phyloP scores from a whole-genome alignment of 805 yeast genomes.

The Danielozyma ontarioensis region DNA sequence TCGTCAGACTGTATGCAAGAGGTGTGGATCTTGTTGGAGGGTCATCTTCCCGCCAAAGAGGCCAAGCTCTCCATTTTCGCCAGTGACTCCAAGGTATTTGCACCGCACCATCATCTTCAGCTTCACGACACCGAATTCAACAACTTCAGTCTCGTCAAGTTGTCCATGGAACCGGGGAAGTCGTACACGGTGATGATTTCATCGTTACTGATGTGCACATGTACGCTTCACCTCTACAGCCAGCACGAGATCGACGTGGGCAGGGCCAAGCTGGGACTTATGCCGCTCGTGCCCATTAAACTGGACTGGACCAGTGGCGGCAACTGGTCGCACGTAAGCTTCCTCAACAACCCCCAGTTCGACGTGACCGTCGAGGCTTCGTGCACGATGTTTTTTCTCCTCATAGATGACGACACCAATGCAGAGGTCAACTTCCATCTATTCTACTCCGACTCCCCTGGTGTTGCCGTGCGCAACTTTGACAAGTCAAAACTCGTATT shows the following conservation, averaged over 20 bases:
- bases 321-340: constrained; percentile 43
- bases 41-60: constrained; percentile 28
- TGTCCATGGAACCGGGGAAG: constrained; percentile 18
- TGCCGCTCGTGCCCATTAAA: too few relatives aligned
- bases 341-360: constrained; percentile 53
- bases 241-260: too few relatives aligned
- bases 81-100: constrained; percentile 25
- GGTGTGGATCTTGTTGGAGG: constrained; percentile 47
- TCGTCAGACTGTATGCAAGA: constrained; percentile 15
- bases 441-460: constrained; percentile 31
- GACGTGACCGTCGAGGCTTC: constrained; percentile 14
- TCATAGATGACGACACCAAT: constrained; percentile 10
- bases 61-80: constrained; percentile 13
- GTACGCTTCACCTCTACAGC: constrained; percentile 20
- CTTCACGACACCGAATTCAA: constrained; percentile 20
- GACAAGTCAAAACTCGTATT: constrained; percentile 19
- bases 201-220: constrained; percentile 20
- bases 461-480: constrained; percentile 15
- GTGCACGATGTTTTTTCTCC: constrained; percentile 6
- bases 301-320: too few relatives aligned
- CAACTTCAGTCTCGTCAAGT: constrained; percentile 30
- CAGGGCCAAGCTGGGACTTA: too few relatives aligned
- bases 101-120: constrained; percentile 16
- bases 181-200: constrained; percentile 22
- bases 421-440: constrained; percentile 38